Evolutionary conservation across 1,139 yeast species (phyloP), one percentile per base, ranked within the genome.

Genomic region (Hansenula sp.): DNA sequence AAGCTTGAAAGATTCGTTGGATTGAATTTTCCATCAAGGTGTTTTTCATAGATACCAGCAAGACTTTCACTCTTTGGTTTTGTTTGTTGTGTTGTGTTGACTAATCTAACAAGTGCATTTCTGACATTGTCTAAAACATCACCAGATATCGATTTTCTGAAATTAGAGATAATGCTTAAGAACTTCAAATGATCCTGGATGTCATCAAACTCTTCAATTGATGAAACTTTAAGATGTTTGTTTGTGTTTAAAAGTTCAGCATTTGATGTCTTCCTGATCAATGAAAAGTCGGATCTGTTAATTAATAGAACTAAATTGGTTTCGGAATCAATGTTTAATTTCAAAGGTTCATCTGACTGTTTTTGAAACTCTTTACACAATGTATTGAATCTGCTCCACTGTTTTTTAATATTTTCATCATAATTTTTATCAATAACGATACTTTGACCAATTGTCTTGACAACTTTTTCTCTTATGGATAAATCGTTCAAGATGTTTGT

Each of bases 331-430:
- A 51, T 45, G 17, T 63, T 65, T 15, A 78, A 49, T 2, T 73
- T 64, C 24, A 79, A 59, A 1, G 82, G 72, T 56, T 86, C 93
- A 47, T 74, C 73, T 33, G 79, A 70, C 41, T 73, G 72, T 43
- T 75, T 80, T 47, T 73, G 75, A 45, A 85, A 71, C 55, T 88
- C 95, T 46, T 76, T 80, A 58, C 91, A 83, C 31, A 84, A 65
- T 4, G 83, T 70, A 46, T 77, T 78, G 44, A 85, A 73, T 49
- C 79, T 76, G 40, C 71, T 65, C 89, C 91, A 84, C 48, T 74
- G 75, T 33, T 59, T 62, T 32, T 61, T 60, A 19, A 71, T 44
- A 18, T 62, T 61, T 1, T 55, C 44, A 27, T 58, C 58, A 46
- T 63, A 62, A 12, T 58, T 56, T 46, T 47, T 47, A 57, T 51